These are phyloP conservation scores for Spinacia oleracea DNA, from an alignment of 179 eudicot species.

Conservation along the genomic window DNA sequence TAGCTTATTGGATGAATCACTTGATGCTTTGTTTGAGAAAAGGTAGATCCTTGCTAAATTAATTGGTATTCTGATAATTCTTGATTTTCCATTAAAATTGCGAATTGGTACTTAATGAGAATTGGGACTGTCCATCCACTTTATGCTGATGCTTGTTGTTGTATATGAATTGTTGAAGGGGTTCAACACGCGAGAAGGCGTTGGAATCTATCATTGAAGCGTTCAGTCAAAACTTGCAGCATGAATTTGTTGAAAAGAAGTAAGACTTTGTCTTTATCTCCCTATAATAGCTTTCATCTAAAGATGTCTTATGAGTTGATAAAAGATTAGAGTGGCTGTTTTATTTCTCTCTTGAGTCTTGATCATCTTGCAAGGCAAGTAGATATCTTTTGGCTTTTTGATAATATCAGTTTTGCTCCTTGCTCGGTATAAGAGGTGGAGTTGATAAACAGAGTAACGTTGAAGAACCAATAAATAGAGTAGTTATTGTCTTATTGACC, in stretches of 20 bases:
- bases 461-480: not conserved
- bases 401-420: not conserved
- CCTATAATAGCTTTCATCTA: not conserved
- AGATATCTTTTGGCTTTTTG: not conserved
- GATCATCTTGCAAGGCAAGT: not conserved
- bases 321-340: too few species aligned
- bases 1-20: slow-evolving; percentile 58
- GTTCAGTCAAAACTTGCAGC: slow-evolving; percentile 59
- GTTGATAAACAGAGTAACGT: not conserved
- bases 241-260: slow-evolving; percentile 86
- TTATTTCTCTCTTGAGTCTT: too few species aligned
- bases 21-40: slow-evolving; percentile 79
- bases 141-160: not conserved
- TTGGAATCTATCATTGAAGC: slow-evolving; percentile 65
- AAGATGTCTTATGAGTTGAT: not conserved
- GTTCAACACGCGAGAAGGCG: slow-evolving; percentile 78
- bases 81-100: not conserved
- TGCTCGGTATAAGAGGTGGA: not conserved
- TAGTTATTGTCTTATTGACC: not conserved
- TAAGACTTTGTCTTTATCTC: slow-evolving; percentile 27
- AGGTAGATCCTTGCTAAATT: slow-evolving; percentile 34
- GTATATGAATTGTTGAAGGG: slow-evolving; percentile 38
- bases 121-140: not conserved
- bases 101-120: not conserved
- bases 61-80: not conserved